phyloP scores from a whole-genome alignment of 306 rosid genomes.

The Sphenostylis stenocarpa region DNA sequence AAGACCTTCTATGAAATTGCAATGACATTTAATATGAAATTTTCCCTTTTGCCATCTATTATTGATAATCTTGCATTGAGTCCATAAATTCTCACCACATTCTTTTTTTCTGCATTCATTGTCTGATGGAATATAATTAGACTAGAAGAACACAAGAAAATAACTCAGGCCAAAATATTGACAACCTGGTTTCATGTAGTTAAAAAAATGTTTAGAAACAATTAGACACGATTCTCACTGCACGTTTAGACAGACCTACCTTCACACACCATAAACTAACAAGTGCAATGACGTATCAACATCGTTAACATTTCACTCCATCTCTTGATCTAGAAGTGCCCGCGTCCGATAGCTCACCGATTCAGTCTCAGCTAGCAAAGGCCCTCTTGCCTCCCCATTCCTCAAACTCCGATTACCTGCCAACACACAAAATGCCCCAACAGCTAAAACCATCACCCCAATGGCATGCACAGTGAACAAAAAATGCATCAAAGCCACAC shows the following conservation, averaged over 20 bases:
- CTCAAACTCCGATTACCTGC: constrained; percentile 46
- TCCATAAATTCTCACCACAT: not conserved
- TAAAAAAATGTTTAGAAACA: not conserved
- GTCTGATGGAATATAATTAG: not conserved
- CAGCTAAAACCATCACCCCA: constrained; percentile 49
- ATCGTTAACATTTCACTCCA: constrained; percentile 51
- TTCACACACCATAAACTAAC: not conserved
- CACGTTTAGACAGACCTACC: not conserved
- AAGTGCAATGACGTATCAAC: not conserved
- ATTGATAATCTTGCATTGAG: not conserved
- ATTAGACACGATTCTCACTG: not conserved
- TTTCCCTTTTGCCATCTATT: too few relatives aligned
- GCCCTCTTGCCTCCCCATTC: constrained; percentile 55
- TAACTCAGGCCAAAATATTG: not conserved
- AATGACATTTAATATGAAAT: too few relatives aligned
- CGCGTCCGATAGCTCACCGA: constrained; percentile 34
- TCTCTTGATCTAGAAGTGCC: constrained; percentile 51
- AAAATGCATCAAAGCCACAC: constrained; percentile 65
- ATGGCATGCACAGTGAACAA: constrained; percentile 67
- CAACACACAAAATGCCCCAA: constrained; percentile 56
- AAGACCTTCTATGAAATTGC: too few relatives aligned
- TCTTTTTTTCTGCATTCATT: not conserved
- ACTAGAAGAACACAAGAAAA: not conserved
- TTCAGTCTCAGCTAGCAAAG: constrained; percentile 56
- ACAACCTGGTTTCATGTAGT: not conserved